phyloP scores from a whole-genome alignment of 2,329 filamentous ascomycete species.

The Aureobasidium sp. region DNA sequence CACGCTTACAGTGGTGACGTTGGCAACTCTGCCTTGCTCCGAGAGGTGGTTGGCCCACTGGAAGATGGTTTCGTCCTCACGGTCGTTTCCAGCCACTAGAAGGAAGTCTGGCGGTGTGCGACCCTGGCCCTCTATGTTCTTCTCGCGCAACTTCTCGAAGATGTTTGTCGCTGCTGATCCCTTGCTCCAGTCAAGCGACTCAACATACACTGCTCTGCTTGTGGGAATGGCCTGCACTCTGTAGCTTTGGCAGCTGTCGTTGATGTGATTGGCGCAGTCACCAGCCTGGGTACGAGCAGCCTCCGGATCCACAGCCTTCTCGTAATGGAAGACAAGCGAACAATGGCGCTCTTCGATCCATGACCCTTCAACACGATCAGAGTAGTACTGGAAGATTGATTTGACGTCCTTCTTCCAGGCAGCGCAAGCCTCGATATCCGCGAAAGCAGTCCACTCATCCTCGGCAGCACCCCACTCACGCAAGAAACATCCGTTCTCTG shows the following conservation, averaged over 20 bases:
- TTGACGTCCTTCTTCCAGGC: slow-evolving; percentile 80
- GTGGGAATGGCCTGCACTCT: slow-evolving; percentile 76
- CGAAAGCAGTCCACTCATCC: slow-evolving; percentile 69
- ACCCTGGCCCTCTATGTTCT: slow-evolving; percentile 29
- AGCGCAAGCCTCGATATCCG: slow-evolving; percentile 61
- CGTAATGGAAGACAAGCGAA: slow-evolving; percentile 86
- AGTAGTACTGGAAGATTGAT: slow-evolving; percentile 79
- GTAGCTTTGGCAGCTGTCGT: slow-evolving; percentile 80
- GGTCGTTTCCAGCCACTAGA: slow-evolving; percentile 81
- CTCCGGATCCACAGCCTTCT: slow-evolving; percentile 69
- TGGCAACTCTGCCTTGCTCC: slow-evolving; percentile 43
- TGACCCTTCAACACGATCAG: slow-evolving; percentile 80
- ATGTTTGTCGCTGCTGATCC: slow-evolving; percentile 71
- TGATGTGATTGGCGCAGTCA: slow-evolving; percentile 91
- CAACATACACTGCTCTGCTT: slow-evolving; percentile 71
- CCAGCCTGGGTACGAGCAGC: slow-evolving; percentile 71
- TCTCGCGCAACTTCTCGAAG: slow-evolving; percentile 44
- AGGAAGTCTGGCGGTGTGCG: slow-evolving; percentile 64
- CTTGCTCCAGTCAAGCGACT: slow-evolving; percentile 82
- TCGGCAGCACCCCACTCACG: slow-evolving; percentile 53
- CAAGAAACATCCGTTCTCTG: slow-evolving; percentile 90
- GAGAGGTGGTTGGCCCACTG: slow-evolving; percentile 80
- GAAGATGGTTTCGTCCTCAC: slow-evolving; percentile 91
- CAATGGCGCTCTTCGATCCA: slow-evolving; percentile 88
- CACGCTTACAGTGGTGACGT: slow-evolving; percentile 79